A percentile compares a stretch with the other conserved stretches of the same genome.
phyloP scores from a whole-genome alignment of 73 alveolate species.

The Tetrahymena elliotti region DNA sequence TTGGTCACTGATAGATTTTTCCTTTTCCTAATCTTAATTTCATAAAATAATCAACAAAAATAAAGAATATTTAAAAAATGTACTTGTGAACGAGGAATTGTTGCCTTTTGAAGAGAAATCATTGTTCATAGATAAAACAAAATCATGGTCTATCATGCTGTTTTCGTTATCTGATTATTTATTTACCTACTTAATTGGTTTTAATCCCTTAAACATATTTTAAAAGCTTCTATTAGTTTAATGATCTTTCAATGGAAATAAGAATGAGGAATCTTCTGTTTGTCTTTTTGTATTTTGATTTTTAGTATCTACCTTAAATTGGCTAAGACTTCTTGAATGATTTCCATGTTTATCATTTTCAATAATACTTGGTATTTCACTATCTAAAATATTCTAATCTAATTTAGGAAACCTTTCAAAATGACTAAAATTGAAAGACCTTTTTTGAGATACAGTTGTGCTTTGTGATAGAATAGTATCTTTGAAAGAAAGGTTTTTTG shows the following conservation, averaged over 20 bases:
- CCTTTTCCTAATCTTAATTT: neutral
- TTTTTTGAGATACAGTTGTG: neutral
- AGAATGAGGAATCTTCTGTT: neutral
- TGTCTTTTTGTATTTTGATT: neutral
- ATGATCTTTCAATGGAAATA: neutral
- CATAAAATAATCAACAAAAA: neutral
- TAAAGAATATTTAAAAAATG: neutral
- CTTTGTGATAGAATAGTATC: neutral
- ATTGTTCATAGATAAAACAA: neutral
- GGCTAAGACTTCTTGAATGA: neutral
- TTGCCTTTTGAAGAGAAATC: neutral
- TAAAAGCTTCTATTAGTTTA: neutral
- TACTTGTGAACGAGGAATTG: neutral
- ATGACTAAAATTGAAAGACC: neutral
- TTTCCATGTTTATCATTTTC: neutral
- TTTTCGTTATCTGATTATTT: neutral
- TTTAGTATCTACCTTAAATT: neutral
- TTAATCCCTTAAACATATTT: neutral
- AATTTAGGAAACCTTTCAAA: neutral
- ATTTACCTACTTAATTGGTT: neutral
- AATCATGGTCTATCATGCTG: neutral
- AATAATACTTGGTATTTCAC: neutral
- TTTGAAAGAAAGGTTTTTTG: neutral
- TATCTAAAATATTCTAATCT: neutral
- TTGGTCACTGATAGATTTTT: neutral